Evolutionary conservation across 106 monocot genomes (phyloP).

Genomic region (Phalaenopsis aphrodite): DNA sequence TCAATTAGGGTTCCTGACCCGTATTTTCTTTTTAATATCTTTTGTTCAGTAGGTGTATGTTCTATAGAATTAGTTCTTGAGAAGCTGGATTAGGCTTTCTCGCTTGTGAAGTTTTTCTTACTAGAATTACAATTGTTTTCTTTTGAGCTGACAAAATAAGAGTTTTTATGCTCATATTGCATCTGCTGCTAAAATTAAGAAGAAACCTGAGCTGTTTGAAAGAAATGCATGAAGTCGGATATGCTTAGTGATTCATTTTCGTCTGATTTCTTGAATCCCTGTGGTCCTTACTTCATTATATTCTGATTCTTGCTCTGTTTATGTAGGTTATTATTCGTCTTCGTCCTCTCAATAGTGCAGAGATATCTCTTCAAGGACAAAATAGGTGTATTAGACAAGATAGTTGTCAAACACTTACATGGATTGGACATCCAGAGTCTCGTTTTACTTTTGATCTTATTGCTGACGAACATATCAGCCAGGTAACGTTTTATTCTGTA

Average conservation of each 20-base stretch:
- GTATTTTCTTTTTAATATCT: background rate
- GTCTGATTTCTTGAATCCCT: background rate
- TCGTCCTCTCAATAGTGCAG: slow-evolving; percentile 59
- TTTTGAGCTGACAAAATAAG: no score
- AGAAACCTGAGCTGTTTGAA: background rate
- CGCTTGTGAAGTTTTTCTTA: background rate
- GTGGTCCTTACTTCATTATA: background rate
- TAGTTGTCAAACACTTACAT: slow-evolving; percentile 57
- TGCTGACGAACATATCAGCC: slow-evolving; percentile 76
- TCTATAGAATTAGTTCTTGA: background rate
- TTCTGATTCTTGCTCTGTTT: background rate
- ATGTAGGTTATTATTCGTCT: slow-evolving; percentile 75
- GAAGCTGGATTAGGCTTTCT: background rate
- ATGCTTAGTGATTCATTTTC: background rate
- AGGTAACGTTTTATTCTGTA: slow-evolving; percentile 29
- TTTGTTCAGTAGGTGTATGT: background rate
- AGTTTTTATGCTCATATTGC: no score
- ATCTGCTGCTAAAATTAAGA: background rate
- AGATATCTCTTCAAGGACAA: slow-evolving; percentile 76
- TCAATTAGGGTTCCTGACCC: background rate
- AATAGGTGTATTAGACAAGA: slow-evolving; percentile 81
- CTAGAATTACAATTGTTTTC: background rate
- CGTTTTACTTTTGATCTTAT: slow-evolving; percentile 94
- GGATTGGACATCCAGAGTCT: slow-evolving; percentile 89
- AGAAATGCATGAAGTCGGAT: background rate